These are phyloP conservation scores for Blastomyces parvus DNA, from an alignment of 2,329 filamentous ascomycete genomes.

Conservation along the genomic window DNA sequence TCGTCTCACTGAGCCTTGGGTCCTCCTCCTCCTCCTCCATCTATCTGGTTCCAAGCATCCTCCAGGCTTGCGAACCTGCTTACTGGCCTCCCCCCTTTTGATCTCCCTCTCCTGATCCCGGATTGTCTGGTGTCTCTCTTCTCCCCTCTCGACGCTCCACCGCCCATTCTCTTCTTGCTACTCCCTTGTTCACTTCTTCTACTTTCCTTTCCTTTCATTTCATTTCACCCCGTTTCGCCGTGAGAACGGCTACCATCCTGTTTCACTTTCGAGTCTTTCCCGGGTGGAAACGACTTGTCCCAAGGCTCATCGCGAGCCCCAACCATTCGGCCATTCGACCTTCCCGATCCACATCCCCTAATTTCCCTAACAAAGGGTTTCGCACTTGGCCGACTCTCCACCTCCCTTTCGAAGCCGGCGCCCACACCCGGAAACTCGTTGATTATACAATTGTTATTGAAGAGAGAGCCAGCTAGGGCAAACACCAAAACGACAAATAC, in stretches of 20 bases:
- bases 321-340: neutral
- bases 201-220: conserved; percentile 12
- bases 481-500: neutral
- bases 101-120: conserved; percentile 4
- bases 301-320: conserved; percentile 17
- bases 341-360: neutral
- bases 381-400: neutral
- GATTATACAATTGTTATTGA: neutral
- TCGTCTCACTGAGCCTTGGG: neutral
- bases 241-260: neutral
- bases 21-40: conserved; percentile 7
- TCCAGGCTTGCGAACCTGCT: conserved; percentile 19
- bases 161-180: conserved; percentile 1
- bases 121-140: neutral
- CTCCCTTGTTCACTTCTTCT: conserved; percentile 6
- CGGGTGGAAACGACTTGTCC: conserved; percentile 33
- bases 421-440: neutral
- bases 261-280: conserved; percentile 25
- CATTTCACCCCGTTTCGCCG: neutral
- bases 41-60: conserved; percentile 12
- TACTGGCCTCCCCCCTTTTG: conserved; percentile 4
- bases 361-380: neutral
- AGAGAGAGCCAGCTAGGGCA: neutral
- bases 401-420: neutral
- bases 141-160: conserved; percentile 8